Evolutionary conservation across 495 filamentous ascomycete species (phyloP), one percentile per base, ranked within the genome.

Genomic region (Echria macrotheca): DNA sequence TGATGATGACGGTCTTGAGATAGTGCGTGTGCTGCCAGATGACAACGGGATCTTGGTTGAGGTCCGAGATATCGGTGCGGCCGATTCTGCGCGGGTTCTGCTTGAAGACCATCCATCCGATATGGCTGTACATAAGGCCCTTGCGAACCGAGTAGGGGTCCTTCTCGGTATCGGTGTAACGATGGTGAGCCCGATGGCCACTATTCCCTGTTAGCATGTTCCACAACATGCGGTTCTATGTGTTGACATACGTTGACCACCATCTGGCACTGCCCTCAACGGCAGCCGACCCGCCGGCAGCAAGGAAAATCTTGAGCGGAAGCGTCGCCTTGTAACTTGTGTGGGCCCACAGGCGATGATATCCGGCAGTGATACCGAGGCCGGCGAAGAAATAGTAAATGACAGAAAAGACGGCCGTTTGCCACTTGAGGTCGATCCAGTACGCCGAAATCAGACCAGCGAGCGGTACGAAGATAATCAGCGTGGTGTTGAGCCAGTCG

Each of bases 121-220:
- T 74, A 74, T 98, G 93, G 44, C 89, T 95, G 80, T 98, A 98
- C 59, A 94, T 70, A 21, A 58, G 80, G 53, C 93, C 93, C 82
- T 99, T 99, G 71, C 93, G 88, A 55, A 99, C 94, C 44, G 87
- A 94, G 78, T 97, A 99, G 19, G 94, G 94, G 63, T 99, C 94
- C 75, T 99, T 97, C 44, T 95, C 87, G 60, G 94, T 99, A 60
- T 97, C 94, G 76, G 94, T 98, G 66, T 96, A 97, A 57, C 94
- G 85, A 76, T 99, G 94, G 71, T 99, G 94, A 58, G 94, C 89
- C 50, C 94, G 86, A 76, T 98, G 94, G 65, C 89, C 53, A 21
- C 47, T 43, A 12, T 4, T 31, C 11, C 4, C 3, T 17, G 22
- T 44, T 6, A 44, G 42, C n/a, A 31, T 12, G 12, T 18, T 11